A percentile compares a stretch with the other conserved stretches of the same genome.
Evolutionary conservation across 768 basidiomycete species (phyloP).

Genomic region (Suillus ampliporus): DNA sequence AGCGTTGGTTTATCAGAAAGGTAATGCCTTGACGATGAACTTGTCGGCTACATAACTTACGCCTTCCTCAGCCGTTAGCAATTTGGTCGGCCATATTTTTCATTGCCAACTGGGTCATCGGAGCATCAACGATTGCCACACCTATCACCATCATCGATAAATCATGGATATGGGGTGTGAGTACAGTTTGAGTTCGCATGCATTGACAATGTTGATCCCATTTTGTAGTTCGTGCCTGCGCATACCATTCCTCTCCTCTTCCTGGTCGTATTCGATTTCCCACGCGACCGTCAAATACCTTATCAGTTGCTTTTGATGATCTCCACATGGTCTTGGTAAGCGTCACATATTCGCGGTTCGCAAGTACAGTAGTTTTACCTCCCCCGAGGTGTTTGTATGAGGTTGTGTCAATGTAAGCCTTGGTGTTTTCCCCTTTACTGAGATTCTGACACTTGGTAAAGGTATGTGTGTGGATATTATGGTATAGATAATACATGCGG

Average conservation of each 20-base stretch:
- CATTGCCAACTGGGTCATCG: slow-evolving; percentile 72
- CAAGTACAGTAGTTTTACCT: slow-evolving; percentile 17
- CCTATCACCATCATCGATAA: slow-evolving; percentile 57
- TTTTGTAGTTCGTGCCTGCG: slow-evolving; percentile 55
- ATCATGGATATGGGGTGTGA: slow-evolving; percentile 62
- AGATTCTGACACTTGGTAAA: slow-evolving; percentile 25
- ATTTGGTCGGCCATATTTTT: slow-evolving; percentile 69
- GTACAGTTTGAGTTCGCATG: slow-evolving; percentile 27
- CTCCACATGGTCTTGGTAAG: slow-evolving; percentile 71
- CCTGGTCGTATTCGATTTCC: slow-evolving; percentile 76
- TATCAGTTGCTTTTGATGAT: slow-evolving; percentile 68
- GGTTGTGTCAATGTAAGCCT: slow-evolving; percentile 50
- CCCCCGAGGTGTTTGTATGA: slow-evolving; percentile 61
- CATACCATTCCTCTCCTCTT: slow-evolving; percentile 66
- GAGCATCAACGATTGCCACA: slow-evolving; percentile 52
- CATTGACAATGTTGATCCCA: slow-evolving; percentile 1
- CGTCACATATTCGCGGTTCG: slow-evolving; percentile 12
- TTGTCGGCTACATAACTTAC: slow-evolving; percentile 1
- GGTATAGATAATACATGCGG: slow-evolving; percentile 44
- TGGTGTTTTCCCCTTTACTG: background rate
- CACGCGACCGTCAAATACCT: slow-evolving; percentile 57
- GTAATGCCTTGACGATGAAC: slow-evolving; percentile 27
- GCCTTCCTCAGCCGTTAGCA: slow-evolving; percentile 50
- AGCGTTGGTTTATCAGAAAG: slow-evolving; percentile 77
- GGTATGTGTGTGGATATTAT: slow-evolving; percentile 51